Percentiles rank a stretch among this genome's conserved stretches.
These are phyloP conservation scores for Elaphomyces granulatus DNA, from an alignment of 495 filamentous ascomycete species.

Conservation along the genomic window DNA sequence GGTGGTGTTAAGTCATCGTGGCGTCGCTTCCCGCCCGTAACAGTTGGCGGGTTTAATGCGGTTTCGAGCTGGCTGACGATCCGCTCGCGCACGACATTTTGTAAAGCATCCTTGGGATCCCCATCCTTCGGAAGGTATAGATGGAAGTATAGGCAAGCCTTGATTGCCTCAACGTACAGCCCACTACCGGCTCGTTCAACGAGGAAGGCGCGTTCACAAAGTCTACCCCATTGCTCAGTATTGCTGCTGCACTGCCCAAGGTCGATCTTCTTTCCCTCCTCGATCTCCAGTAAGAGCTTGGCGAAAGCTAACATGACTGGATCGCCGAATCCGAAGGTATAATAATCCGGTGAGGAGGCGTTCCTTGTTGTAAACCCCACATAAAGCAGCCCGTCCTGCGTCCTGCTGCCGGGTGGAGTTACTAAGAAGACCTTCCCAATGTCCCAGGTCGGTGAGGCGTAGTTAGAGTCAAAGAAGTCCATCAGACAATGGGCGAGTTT, in stretches of 20 bases:
- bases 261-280: constrained; percentile 3
- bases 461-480: constrained; percentile 5
- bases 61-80: too few relatives aligned
- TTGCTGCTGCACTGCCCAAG: constrained; percentile 2
- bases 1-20: too few relatives aligned
- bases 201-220: constrained; percentile 1
- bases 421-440: constrained; percentile 5
- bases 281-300: constrained; percentile 4
- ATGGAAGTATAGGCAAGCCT: constrained; percentile 4
- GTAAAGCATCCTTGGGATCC: too few relatives aligned
- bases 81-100: too few relatives aligned
- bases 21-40: too few relatives aligned
- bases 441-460: constrained; percentile 2
- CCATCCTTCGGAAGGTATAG: constrained; percentile 3
- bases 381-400: neutral
- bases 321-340: constrained; percentile 1
- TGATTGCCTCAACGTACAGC: constrained; percentile 3
- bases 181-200: constrained; percentile 1
- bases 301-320: constrained; percentile 6
- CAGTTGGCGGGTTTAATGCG: too few relatives aligned
- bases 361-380: neutral
- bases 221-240: neutral
- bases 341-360: neutral
- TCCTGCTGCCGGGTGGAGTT: constrained; percentile 1
- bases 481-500: constrained; percentile 5